Percentiles rank a stretch among this genome's conserved stretches.
Conservation (phyloP, 768 basidiomycete species). For the Mycena capillaripes region DNA sequence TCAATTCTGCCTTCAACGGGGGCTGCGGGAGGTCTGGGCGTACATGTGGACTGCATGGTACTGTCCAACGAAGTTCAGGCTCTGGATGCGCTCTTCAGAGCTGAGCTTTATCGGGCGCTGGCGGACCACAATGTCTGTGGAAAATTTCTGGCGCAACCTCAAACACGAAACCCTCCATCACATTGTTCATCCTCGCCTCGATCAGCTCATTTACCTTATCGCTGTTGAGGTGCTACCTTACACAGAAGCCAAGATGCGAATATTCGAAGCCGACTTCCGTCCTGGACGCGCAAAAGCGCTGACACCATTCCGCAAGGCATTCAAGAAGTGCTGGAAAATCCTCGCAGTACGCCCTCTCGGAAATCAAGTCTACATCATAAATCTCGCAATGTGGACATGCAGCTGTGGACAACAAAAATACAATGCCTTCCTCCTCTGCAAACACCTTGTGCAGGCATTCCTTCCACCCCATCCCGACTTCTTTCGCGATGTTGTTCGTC, state of each 20-base stretch:
- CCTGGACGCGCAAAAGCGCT: conserved; percentile 42
- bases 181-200: conserved; percentile 40
- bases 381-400: conserved; percentile 34
- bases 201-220: conserved; percentile 49
- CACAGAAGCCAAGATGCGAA: conserved; percentile 34
- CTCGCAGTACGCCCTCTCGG: not conserved
- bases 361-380: not conserved
- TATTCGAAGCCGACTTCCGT: conserved; percentile 34
- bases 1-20: conserved; percentile 34
- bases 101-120: conserved; percentile 31
- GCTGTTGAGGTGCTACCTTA: conserved; percentile 35
- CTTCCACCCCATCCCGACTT: conserved; percentile 17
- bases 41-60: conserved; percentile 45
- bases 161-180: conserved; percentile 41
- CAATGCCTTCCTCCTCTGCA: conserved; percentile 37
- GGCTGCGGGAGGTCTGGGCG: conserved; percentile 41
- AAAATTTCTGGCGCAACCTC: conserved; percentile 41
- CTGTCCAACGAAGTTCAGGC: conserved; percentile 31
- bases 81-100: conserved; percentile 41
- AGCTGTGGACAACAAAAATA: conserved; percentile 38
- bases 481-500: conserved; percentile 27
- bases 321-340: conserved; percentile 44
- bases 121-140: conserved; percentile 42
- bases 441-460: conserved; percentile 42
- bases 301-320: conserved; percentile 40